Base-by-base conservation (phyloP, 2,329 filamentous ascomycete genomes). In the Cladosporium sp. region DNA sequence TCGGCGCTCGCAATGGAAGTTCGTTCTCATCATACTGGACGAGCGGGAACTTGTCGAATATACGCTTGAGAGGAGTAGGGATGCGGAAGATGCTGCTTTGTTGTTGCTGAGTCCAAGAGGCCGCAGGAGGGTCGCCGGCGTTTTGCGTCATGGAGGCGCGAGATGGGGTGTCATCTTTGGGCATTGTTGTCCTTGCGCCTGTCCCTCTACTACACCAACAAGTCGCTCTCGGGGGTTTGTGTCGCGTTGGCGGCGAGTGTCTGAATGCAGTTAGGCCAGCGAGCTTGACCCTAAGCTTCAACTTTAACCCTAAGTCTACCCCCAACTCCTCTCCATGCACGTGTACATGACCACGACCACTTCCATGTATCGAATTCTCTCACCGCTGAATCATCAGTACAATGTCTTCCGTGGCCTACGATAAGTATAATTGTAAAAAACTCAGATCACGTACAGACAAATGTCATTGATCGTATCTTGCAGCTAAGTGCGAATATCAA, bases 31-130 rank as follows among this genome's bases (percentile, higher is more conserved):
- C 84, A 78, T 96, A 93, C 44, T 88, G 90, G 66, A 85, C 77
- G 61, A 98, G 85, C 29, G 95, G 95, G 73, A 97, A 95, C 67
- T 79, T 82, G 78, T 94, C 89, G 82, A 98, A 99, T 66, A 98
- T 84, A 61, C 85, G 85, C 78, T 92, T 93, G 71, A 98, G 83
- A 21, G 92, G 90, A 12, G 85, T 79, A 8, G 95, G 94, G 64
- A 93, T 84, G 53, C 83, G 79, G 77, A 88, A 84, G 57, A 76
- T 53, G 69, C 68, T 67, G 50, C 50, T 63, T 26, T 63, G 61
- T 46, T 55, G 49, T 56, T 63, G 50, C 14, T 55, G 50, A 6
- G 61, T 52, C 61, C 61, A 63, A 21, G 61, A 55, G 50, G 35
- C 61, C 61, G 56, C 65, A 62, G 67, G 61, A 68, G 40, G 35